phyloP scores from a whole-genome alignment of 2,329 filamentous ascomycete species.

The Colletotrichum sp. region DNA sequence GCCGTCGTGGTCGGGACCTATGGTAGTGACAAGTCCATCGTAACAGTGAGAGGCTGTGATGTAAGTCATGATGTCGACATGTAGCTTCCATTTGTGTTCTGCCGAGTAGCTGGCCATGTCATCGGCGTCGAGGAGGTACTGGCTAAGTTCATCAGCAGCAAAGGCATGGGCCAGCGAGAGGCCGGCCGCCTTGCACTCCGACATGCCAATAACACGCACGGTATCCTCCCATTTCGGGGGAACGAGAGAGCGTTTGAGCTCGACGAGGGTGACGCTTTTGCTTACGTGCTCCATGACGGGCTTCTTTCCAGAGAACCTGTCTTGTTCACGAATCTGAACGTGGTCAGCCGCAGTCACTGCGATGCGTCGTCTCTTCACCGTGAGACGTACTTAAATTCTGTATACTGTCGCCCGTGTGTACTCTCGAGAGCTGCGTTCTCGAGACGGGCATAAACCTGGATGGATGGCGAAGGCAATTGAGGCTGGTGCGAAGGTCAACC shows the following conservation, averaged over 20 bases:
- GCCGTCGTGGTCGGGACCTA: slow-evolving; percentile 77
- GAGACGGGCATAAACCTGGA: slow-evolving; percentile 63
- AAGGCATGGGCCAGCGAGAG: slow-evolving; percentile 79
- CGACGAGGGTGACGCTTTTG: slow-evolving; percentile 19
- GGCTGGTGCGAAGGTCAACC: slow-evolving; percentile 61
- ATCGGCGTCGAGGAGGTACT: slow-evolving; percentile 76
- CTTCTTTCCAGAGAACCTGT: slow-evolving; percentile 5
- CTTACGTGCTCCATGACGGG: slow-evolving; percentile 36
- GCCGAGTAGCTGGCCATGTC: slow-evolving; percentile 67
- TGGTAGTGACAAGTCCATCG: slow-evolving; percentile 75
- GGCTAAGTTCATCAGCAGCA: slow-evolving; percentile 73
- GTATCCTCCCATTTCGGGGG: slow-evolving; percentile 57
- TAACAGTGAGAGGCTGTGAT: slow-evolving; percentile 77
- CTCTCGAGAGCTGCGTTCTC: slow-evolving; percentile 58
- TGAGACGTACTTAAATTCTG: slow-evolving; percentile 52
- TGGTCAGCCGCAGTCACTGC: not conserved
- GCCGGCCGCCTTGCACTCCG: slow-evolving; percentile 75
- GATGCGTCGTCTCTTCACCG: not conserved
- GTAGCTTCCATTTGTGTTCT: slow-evolving; percentile 76
- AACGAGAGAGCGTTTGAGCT: slow-evolving; percentile 48
- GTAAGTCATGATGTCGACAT: slow-evolving; percentile 79
- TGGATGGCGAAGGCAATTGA: slow-evolving; percentile 61
- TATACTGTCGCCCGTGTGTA: slow-evolving; percentile 63
- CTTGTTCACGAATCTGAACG: slow-evolving; percentile 17
- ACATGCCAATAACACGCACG: slow-evolving; percentile 67